phyloP scores from a whole-genome alignment of 2,329 filamentous ascomycete species.

The Ceratocystis cacaofunesta region DNA sequence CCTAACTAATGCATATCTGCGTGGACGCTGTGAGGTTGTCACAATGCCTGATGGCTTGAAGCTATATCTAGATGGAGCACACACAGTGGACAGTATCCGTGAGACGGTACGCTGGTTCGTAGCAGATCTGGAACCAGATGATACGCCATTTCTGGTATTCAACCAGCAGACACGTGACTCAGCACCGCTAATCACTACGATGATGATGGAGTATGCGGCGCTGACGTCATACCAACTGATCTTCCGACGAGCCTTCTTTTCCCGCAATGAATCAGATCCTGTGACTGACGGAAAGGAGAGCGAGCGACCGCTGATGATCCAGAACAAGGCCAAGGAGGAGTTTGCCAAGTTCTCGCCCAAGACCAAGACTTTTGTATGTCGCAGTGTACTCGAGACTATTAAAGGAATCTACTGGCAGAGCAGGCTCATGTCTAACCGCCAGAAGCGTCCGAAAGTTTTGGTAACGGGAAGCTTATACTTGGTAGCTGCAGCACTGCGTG shows the following conservation, averaged over 20 bases:
- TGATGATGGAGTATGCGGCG: slow-evolving; percentile 41
- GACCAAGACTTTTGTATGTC: slow-evolving; percentile 34
- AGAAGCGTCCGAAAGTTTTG: slow-evolving; percentile 42
- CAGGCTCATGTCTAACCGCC: slow-evolving; percentile 19
- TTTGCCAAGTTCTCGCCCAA: slow-evolving; percentile 43
- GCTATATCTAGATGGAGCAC: slow-evolving; percentile 80
- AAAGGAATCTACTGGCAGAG: slow-evolving; percentile 34
- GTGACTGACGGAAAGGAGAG: slow-evolving; percentile 22
- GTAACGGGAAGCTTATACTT: slow-evolving; percentile 77
- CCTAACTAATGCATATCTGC: slow-evolving; percentile 50
- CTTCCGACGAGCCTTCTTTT: slow-evolving; percentile 67
- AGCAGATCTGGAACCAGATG: slow-evolving; percentile 26
- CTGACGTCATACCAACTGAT: slow-evolving; percentile 26
- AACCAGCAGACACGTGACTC: slow-evolving; percentile 85
- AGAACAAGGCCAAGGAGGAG: slow-evolving; percentile 46
- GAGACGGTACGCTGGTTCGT: slow-evolving; percentile 67
- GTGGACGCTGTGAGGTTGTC: slow-evolving; percentile 64
- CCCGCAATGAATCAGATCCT: slow-evolving; percentile 45
- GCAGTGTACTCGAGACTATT: slow-evolving; percentile 60
- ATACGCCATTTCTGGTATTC: slow-evolving; percentile 54
- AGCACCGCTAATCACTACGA: slow-evolving; percentile 42
- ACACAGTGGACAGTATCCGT: slow-evolving; percentile 70
- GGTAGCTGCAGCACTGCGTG: slow-evolving; percentile 54
- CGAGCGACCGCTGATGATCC: slow-evolving; percentile 39
- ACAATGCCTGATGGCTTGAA: slow-evolving; percentile 32